A percentile compares a stretch with the other conserved stretches of the same genome.
phyloP scores from a whole-genome alignment of 495 filamentous ascomycete species.

The Talaromyces stipitatus region DNA sequence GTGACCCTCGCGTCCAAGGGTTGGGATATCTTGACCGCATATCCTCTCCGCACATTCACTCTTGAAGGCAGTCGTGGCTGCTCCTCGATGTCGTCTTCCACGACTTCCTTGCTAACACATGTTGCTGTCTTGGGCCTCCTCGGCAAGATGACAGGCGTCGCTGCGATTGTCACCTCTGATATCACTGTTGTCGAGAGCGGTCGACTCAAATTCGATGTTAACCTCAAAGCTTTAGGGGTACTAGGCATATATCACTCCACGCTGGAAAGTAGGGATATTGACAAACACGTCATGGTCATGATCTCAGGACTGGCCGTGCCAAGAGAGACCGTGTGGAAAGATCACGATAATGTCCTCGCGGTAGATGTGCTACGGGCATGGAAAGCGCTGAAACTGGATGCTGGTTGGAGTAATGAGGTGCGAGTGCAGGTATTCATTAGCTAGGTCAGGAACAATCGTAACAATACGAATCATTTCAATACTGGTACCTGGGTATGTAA shows the following conservation, averaged over 20 bases:
- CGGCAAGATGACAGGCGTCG: conserved; percentile 84
- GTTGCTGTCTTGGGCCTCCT: conserved; percentile 74
- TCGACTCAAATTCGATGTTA: conserved; percentile 51
- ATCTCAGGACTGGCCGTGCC: conserved; percentile 67
- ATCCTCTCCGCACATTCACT: conserved; percentile 52
- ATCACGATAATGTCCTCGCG: conserved; percentile 54
- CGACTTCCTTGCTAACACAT: conserved; percentile 15
- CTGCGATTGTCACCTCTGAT: conserved; percentile 58
- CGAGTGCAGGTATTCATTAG: conserved; percentile 55
- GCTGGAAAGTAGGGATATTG: conserved; percentile 50
- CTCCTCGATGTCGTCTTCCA: not conserved
- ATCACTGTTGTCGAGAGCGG: conserved; percentile 51
- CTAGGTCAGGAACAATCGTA: too few species aligned
- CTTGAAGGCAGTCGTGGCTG: conserved; percentile 18
- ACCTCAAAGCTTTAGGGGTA: conserved; percentile 73
- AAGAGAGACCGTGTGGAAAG: conserved; percentile 54
- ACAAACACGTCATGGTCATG: conserved; percentile 65
- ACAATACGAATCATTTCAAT: too few species aligned
- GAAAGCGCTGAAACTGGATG: conserved; percentile 60
- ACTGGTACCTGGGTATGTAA: too few species aligned
- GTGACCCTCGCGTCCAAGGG: conserved; percentile 54
- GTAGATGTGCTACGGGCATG: conserved; percentile 75
- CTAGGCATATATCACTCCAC: conserved; percentile 66
- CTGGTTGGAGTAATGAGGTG: conserved; percentile 81
- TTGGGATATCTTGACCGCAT: conserved; percentile 78